These are phyloP conservation scores for Umbelopsis ramanniana DNA, from an alignment of 192 early-diverging fungal species.

Conservation along the genomic window DNA sequence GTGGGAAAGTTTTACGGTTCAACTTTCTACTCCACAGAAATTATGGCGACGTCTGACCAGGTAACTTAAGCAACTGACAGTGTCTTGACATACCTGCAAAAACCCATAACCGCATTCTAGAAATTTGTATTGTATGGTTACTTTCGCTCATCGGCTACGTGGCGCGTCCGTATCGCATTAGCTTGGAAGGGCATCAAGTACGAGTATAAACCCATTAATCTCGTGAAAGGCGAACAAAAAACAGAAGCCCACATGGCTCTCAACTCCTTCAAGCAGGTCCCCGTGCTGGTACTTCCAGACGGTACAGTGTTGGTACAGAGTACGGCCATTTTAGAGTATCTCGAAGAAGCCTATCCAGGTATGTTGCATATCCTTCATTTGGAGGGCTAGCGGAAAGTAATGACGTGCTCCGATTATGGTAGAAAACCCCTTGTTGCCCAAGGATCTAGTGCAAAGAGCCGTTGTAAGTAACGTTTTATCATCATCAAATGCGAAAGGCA, in stretches of 20 bases:
- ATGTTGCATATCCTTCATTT: neutral
- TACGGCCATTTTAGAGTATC: conserved; percentile 83
- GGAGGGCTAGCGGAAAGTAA: neutral
- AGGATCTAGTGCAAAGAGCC: conserved; percentile 66
- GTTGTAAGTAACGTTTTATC: conserved; percentile 39
- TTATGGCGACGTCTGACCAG: neutral
- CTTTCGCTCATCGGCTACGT: conserved; percentile 76
- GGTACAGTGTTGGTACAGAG: conserved; percentile 68
- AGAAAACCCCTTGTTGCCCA: conserved; percentile 71
- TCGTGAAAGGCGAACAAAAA: conserved; percentile 77
- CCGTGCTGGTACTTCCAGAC: conserved; percentile 61
- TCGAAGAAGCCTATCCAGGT: conserved; percentile 79
- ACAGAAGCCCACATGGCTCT: conserved; percentile 57
- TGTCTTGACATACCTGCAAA: neutral
- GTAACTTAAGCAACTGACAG: neutral
- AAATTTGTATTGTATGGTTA: conserved; percentile 71
- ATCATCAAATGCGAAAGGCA: too few species aligned
- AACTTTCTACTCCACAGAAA: conserved; percentile 17
- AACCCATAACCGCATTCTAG: neutral
- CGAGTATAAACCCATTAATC: conserved; percentile 66
- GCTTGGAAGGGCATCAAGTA: conserved; percentile 77
- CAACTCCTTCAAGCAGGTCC: conserved; percentile 75
- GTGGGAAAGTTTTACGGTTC: conserved; percentile 10
- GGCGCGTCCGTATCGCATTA: conserved; percentile 78
- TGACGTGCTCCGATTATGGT: neutral